A percentile compares a stretch with the other conserved stretches of the same genome.
Conservation (phyloP, 306 rosid genomes). For the Vigna unguiculata region DNA sequence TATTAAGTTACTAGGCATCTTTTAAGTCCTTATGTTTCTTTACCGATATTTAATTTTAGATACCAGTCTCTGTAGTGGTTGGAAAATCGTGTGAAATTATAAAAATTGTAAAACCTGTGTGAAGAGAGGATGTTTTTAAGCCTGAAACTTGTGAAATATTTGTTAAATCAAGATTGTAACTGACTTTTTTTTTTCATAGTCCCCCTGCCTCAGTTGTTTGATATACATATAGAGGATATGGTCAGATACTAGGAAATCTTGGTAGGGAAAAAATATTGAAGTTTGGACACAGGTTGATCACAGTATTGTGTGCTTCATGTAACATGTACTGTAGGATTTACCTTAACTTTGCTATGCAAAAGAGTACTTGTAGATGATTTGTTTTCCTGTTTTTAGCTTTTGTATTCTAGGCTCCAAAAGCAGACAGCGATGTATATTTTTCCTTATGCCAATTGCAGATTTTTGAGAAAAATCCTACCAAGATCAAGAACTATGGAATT, state of each 20-base stretch:
- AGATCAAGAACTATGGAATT: conserved; percentile 72
- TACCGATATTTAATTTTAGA: background rate
- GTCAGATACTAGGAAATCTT: background rate
- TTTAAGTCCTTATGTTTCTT: background rate
- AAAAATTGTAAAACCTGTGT: background rate
- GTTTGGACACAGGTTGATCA: conserved; percentile 4
- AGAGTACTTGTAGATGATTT: background rate
- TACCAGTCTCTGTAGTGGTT: background rate
- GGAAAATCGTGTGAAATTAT: background rate
- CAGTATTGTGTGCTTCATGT: background rate
- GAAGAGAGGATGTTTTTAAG: background rate
- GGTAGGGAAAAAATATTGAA: background rate
- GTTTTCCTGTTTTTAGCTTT: background rate
- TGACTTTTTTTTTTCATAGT: background rate
- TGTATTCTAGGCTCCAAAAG: background rate
- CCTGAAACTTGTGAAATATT: conserved; percentile 1
- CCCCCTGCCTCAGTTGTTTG: background rate
- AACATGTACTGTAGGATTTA: background rate
- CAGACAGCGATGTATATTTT: background rate
- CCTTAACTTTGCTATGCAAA: background rate
- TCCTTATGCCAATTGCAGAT: conserved; percentile 52
- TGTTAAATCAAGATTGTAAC: background rate
- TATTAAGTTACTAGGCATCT: background rate
- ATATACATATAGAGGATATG: background rate
- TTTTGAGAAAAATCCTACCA: conserved; percentile 81